Base-by-base conservation (phyloP, 2,329 filamentous ascomycete species). In the Dothidotthia symphoricarpi region DNA sequence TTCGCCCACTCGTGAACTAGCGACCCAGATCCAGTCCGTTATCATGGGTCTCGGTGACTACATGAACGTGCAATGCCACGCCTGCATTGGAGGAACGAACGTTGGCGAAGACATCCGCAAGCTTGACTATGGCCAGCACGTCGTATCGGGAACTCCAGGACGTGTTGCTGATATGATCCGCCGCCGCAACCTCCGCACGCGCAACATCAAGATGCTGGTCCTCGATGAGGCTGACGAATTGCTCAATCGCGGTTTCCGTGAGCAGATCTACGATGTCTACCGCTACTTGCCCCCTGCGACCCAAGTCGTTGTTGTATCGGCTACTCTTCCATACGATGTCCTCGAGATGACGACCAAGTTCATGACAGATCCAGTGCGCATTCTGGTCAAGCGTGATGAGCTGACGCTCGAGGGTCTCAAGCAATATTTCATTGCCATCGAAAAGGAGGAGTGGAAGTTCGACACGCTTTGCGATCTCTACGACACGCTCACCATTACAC, bases 371-470 rank as follows among this genome's bases (percentile, higher is more conserved):
- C 91, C 91, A 1, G 91, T 96, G 30, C 86, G 91, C 52, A 95
- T 97, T 62, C 79, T 97, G 16, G 91, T 97, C 68, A 96, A 97
- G 82, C 90, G 90, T 83, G 93, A 97, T 70, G 93, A 98, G 69
- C 74, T 98, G 75, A 98, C 93, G 2, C 81, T 98, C 34, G 93
- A 97, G 72, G 93, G 93, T 41, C 77, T 98, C 34, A 97, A 97
- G 75, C 93, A 98, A 69, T 98, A 96, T 76, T 98, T 96, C 67
- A 97, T 98, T 59, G 93, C 93, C 2, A 93, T 97, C 14, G 93
- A 98, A 71, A 97, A 96, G 75, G 93, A 98, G 69, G 93, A 97
- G 67, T 98, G 93, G 93, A 98, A 98, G 70, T 95, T 98, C 57
- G 93, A 98, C 68, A 98, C 93, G 3, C 82, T 98, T 4, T 97